Evolutionary conservation across 2,329 filamentous ascomycete species (phyloP), one percentile per base, ranked within the genome.

Genomic region (Pseudogymnoascus sp.): DNA sequence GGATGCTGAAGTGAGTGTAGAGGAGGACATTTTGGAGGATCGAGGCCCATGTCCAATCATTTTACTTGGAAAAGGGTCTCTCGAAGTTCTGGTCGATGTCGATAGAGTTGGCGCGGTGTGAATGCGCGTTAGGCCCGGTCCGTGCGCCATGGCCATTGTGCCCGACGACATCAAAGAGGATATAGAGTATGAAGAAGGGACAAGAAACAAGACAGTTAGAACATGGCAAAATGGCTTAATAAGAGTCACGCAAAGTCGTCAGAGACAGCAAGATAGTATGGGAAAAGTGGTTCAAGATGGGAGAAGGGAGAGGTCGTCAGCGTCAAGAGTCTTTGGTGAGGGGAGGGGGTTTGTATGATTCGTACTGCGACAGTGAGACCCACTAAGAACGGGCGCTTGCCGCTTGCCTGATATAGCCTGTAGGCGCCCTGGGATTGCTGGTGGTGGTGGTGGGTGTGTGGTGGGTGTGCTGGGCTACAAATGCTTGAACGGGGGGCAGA

Each of bases 11-110:
- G 56, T 61, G 23, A 35, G 38, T 78, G 37, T 68, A 38, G 79
- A 77, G 72, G 79, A 82, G 61, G 85, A 86, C 66, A 87, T 78
- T 77, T 87, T 84, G 75, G 84, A 88, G 65, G 79, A 79, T 72
- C 85, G 80, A 67, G 81, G 71, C 40, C 66, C 70, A 63, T 72
- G 70, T 60, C 59, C 59, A 60, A 60, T 60, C 59, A 60, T 40
- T 60, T 60, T 60, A 60, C 4, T 60, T 7, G 59, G 33, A 29
- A 38, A 38, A 37, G 59, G 59, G 59, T 60, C 59, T 60, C 59
- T 60, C 33, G 33, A 37, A 38, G 59, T 42, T 60, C 59, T 60
- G 59, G 33, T 60, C 33, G 59, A 38, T 42, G 59, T 60, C 19
- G 59, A 40, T 60, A 40, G 59, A 60, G 33, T 60, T 42, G 59